Base-by-base conservation (phyloP, 768 basidiomycete genomes). In the Gloeopeniophorella convolvens region DNA sequence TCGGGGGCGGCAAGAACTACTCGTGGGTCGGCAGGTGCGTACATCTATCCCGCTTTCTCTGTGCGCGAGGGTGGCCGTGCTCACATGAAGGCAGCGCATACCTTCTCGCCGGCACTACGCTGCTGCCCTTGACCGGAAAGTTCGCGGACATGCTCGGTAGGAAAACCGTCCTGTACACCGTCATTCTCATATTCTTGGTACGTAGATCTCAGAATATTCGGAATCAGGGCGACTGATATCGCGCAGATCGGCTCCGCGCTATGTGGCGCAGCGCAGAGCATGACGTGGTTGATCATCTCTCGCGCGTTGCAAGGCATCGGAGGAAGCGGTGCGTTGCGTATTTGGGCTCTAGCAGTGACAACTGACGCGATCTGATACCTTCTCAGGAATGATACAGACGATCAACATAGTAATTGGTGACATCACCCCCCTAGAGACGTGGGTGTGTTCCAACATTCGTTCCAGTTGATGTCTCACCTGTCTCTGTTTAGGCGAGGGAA, bases 301-400 rank as follows among this genome's bases (percentile, higher is more conserved):
- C 77, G 89, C 58, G 88, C 85, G 1, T 70, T 92, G 2, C 89
- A 91, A 62, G 89, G 89, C 7, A 80, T 90, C 28, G 89, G 89
- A 24, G 86, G 85, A 9, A 85, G 85, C 9, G 87, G 85, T 3
- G 82, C 89, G 49, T 70, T n/a, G n/a, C n/a, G n/a, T n/a, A n/a
- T n/a, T n/a, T n/a, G n/a, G n/a, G n/a, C n/a, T 88, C 11, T 84
- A 85, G 60, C 69, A 88, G 57, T 82, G 83, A 3, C 77, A 83
- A 44, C 89, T 89, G 58, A 87, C 79, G 1, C 80, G 88, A 37
- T 79, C 83, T 39, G 90, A 94, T 65, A 89, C 92, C 31, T 83
- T 89, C 0, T 78, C 88, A 0, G 32, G 70, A 80, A 67, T 80
- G 88, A 85, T 86, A 64, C 43, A 79, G 67, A 5, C 10, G 26